Conservation (phyloP, 2,329 filamentous ascomycete species). For the Karstenula rhodostoma region DNA sequence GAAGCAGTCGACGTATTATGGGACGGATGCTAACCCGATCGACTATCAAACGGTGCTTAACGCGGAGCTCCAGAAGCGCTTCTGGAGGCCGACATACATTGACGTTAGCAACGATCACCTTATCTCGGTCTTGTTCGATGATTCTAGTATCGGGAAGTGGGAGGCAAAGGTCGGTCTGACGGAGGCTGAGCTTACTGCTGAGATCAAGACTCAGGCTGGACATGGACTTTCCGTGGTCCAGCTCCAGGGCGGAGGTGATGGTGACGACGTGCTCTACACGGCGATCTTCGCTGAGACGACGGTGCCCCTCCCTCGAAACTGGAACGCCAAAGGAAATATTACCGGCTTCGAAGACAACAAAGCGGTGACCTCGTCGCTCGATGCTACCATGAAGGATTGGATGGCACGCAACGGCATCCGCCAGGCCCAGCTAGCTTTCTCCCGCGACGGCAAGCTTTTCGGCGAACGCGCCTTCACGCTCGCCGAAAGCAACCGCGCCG, state of each 20-base stretch:
- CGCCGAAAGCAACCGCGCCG: conserved; percentile 30
- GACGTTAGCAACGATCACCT: conserved; percentile 25
- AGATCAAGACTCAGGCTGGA: conserved; percentile 20
- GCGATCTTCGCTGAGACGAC: conserved; percentile 31
- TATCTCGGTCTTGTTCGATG: conserved; percentile 29
- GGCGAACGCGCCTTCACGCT: conserved; percentile 31
- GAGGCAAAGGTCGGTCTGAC: conserved; percentile 23
- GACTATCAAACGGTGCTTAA: conserved; percentile 20
- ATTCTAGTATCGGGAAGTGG: conserved; percentile 34
- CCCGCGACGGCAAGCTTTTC: conserved; percentile 27
- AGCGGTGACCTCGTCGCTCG: conserved; percentile 18
- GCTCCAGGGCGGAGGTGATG: conserved; percentile 22
- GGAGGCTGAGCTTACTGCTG: conserved; percentile 20
- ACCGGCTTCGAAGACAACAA: conserved; percentile 31
- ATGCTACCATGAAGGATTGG: conserved; percentile 26
- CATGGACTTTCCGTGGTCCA: conserved; percentile 26
- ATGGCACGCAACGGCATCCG: conserved; percentile 31
- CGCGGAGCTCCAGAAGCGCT: conserved; percentile 28
- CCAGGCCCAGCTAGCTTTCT: conserved; percentile 33
- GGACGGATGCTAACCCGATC: conserved; percentile 11
- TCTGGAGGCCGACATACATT: conserved; percentile 31
- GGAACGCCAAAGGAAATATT: conserved; percentile 26
- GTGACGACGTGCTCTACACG: conserved; percentile 20
- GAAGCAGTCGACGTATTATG: conserved; percentile 27
- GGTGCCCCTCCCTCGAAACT: conserved; percentile 25